Evolutionary conservation across 2,329 filamentous ascomycete genomes (phyloP).

Genomic region (Microcera coccophila): DNA sequence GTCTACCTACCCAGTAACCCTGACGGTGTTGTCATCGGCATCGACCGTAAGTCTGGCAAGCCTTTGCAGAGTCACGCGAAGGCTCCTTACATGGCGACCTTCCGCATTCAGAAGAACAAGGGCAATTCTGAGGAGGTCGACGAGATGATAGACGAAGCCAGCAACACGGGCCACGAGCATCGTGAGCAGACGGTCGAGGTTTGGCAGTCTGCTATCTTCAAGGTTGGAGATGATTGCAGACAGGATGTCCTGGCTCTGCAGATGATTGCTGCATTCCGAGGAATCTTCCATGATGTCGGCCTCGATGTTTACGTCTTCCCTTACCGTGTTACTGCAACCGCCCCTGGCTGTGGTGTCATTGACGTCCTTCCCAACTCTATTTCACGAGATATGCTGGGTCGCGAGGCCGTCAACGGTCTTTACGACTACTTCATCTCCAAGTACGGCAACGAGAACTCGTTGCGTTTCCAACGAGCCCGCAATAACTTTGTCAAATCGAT

Average conservation of each 20-base stretch:
- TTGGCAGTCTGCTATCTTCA: constrained; percentile 99
- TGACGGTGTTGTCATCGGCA: constrained; percentile 94
- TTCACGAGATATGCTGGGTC: constrained; percentile 95
- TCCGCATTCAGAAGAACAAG: constrained; percentile 84
- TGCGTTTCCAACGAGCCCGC: constrained; percentile 89
- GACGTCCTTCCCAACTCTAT: constrained; percentile 97
- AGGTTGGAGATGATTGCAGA: constrained; percentile 96
- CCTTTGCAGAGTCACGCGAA: constrained; percentile 97
- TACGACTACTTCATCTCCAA: constrained; percentile 98
- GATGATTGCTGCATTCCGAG: constrained; percentile 96
- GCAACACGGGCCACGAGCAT: constrained; percentile 32
- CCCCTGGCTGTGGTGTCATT: constrained; percentile 95
- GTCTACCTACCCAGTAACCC: constrained; percentile 97
- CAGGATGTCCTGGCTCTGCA: constrained; percentile 95
- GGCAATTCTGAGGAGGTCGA: constrained; percentile 50
- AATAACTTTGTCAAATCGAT: constrained; percentile 99
- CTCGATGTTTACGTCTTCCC: constrained; percentile 96
- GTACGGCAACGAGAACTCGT: constrained; percentile 93
- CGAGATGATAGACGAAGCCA: constrained; percentile 47
- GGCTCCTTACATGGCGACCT: constrained; percentile 98
- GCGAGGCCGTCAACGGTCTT: constrained; percentile 94
- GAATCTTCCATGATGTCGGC: constrained; percentile 92
- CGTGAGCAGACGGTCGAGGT: constrained; percentile 70
- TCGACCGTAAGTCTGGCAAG: constrained; percentile 96
- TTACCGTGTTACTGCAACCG: constrained; percentile 94